Evolutionary conservation across 169 alveolate species (phyloP).

Genomic region (Plasmodium chabaudi): DNA sequence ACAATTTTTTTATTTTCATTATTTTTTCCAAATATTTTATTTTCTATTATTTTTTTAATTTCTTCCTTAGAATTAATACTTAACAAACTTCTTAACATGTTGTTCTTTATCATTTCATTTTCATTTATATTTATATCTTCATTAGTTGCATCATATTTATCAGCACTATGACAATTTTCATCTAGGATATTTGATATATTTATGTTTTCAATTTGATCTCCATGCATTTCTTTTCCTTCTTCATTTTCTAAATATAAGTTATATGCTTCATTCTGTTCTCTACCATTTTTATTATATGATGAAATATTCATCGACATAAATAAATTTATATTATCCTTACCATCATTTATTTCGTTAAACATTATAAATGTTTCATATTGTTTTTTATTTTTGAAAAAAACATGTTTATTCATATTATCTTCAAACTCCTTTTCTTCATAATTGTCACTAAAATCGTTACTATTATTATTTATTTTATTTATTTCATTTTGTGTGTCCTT

Average conservation of each 20-base stretch:
- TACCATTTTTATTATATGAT: neutral
- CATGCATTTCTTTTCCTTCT: neutral
- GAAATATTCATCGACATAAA: conserved; percentile 17
- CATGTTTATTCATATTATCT: neutral
- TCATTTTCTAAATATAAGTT: conserved; percentile 22
- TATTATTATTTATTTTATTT: neutral
- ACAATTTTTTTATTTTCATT: conserved; percentile 18
- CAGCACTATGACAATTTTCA: neutral
- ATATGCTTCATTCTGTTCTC: conserved; percentile 35
- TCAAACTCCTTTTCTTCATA: neutral
- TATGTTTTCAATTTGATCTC: neutral
- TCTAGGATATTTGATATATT: neutral
- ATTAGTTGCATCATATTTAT: neutral
- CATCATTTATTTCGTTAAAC: neutral
- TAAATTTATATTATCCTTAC: conserved; percentile 2
- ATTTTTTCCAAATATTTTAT: conserved; percentile 8
- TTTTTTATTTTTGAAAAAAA: neutral
- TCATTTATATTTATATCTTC: neutral
- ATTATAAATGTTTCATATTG: neutral
- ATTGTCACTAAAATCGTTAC: neutral
- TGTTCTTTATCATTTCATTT: neutral
- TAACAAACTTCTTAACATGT: conserved; percentile 6
- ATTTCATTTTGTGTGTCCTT: too few species aligned
- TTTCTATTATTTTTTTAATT: conserved; percentile 23
- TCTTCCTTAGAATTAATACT: conserved; percentile 31